phyloP scores from a whole-genome alignment of 371 early-diverging fungal species.

The Mortierella polycephala region DNA sequence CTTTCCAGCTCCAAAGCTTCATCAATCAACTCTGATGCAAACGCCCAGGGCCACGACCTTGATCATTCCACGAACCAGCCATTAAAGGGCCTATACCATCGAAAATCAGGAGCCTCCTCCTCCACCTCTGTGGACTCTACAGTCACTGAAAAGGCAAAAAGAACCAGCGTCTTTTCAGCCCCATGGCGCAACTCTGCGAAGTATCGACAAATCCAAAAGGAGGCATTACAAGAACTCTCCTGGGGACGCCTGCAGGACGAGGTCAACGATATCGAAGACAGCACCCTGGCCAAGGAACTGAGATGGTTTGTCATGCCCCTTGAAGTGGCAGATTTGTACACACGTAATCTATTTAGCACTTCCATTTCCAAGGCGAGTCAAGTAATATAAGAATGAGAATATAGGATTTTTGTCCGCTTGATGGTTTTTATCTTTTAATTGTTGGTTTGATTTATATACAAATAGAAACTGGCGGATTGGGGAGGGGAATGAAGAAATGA shows the following conservation, averaged over 20 bases:
- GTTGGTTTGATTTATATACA: background rate
- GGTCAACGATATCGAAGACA: constrained; percentile 17
- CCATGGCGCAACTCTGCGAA: constrained; percentile 10
- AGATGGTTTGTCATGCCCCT: constrained; percentile 37
- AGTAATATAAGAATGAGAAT: background rate
- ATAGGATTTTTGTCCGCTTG: no score
- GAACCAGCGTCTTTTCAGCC: background rate
- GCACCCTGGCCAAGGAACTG: constrained; percentile 35
- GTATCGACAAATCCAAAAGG: constrained; percentile 9
- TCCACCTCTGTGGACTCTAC: constrained; percentile 1
- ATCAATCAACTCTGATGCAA: background rate
- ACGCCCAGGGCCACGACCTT: background rate
- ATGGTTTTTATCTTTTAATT: background rate
- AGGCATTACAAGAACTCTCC: constrained; percentile 29
- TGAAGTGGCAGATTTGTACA: constrained; percentile 29
- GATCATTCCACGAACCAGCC: background rate
- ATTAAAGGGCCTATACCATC: background rate
- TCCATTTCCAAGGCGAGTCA: constrained; percentile 18
- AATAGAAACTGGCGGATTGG: background rate
- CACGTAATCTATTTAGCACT: background rate
- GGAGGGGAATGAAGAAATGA: background rate
- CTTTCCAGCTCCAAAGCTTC: background rate
- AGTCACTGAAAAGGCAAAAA: background rate
- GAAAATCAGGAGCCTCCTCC: background rate
- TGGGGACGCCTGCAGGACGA: constrained; percentile 14